Conservation (phyloP, 768 basidiomycete genomes). For the Panaeolus cyanescens region DNA sequence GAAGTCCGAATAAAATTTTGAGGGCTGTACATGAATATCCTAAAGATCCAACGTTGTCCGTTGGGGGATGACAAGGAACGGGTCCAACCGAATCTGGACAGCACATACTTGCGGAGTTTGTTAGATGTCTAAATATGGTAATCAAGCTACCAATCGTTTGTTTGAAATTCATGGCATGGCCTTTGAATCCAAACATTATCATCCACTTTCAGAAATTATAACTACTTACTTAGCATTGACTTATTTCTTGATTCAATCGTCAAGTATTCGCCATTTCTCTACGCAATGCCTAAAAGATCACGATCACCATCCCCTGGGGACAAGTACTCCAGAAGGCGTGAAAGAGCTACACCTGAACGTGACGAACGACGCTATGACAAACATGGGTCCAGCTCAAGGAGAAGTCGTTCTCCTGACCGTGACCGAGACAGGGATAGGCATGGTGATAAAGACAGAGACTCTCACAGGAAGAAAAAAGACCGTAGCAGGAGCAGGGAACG, state of each 20-base stretch:
- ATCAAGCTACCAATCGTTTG: not conserved
- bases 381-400: conserved; percentile 31
- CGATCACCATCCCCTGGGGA: conserved; percentile 53
- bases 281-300: conserved; percentile 49
- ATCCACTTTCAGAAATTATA: not conserved
- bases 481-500: conserved; percentile 31
- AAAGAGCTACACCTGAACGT: conserved; percentile 25
- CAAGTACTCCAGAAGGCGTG: conserved; percentile 35
- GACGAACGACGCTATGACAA: conserved; percentile 33
- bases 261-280: not conserved
- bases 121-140: not conserved
- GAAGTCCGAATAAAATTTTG: not conserved
- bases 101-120: not conserved
- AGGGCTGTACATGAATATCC: conserved; percentile 5
- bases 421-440: not conserved
- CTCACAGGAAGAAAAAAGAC: conserved; percentile 25
- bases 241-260: not conserved
- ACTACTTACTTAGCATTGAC: not conserved
- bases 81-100: not conserved
- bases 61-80: not conserved
- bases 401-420: conserved; percentile 16
- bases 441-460: conserved; percentile 22
- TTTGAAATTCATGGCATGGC: not conserved
- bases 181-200: not conserved
- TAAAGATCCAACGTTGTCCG: not conserved